Evolutionary conservation across 306 rosid species (phyloP), one percentile per base, ranked within the genome.

Genomic region (Citrullus amarus): DNA sequence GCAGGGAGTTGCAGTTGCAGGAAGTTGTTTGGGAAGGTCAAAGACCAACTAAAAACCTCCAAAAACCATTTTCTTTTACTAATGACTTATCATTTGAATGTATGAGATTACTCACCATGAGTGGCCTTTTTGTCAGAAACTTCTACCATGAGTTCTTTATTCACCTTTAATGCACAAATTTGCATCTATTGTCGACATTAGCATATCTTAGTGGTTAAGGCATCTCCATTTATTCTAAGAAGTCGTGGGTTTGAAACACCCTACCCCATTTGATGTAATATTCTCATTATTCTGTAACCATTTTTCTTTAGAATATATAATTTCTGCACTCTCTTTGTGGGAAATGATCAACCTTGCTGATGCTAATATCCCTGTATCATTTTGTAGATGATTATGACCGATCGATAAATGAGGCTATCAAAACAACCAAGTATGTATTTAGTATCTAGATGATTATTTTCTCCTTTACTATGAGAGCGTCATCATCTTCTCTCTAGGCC

Each of bases 381-480:
- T 51, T 81, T 91, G 89, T 93, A 96, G 99, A 96, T 89, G 99
- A 92, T 84, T 96, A 81, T 76, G 99, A 96, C 81, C 90, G 91
- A 60, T 96, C 99, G 53, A 96, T 96, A 87, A 93, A 86, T 53
- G 99, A 96, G 87, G 99, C 99, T 61, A 96, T 96, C 88, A 96
- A 96, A 88, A 89, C 91, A 83, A 96, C 99, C 86, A 93, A 93
- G 99, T 95, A 95, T 75, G 87, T 56, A 72, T 53, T 18, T 25
- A 77, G 20, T 69, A 68, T 66, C 60, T 71, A 18, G 30, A 61
- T 59, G 67, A 51, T 28, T 5, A 13, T 25, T 66, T 53, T 60
- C 54, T 56, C 44, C 54, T 18, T 41, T 30, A n/a, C 18, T 48
- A 25, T 71, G 20, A 25, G n/a, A 48, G 16, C n/a, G 12, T 50